Percentiles rank a stretch among this genome's conserved stretches.
phyloP scores from a whole-genome alignment of 805 yeast species.

The Starmerella ratchasimensis region DNA sequence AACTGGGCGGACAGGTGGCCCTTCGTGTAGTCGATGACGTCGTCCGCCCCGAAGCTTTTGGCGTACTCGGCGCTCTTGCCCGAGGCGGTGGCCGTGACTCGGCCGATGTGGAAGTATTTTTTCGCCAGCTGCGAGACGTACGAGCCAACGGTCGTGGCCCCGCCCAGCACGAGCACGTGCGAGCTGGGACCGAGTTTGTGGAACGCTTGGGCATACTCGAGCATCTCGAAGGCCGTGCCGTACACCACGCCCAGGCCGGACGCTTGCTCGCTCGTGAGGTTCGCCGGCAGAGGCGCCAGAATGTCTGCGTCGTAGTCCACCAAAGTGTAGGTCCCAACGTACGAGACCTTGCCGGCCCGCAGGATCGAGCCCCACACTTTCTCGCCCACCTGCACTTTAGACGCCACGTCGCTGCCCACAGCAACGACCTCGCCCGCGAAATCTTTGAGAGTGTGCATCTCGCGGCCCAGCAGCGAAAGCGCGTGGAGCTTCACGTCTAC shows the following conservation, averaged over 20 bases:
- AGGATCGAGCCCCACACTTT: conserved; percentile 43
- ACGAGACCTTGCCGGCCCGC: conserved; percentile 2
- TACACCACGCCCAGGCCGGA: conserved; percentile 52
- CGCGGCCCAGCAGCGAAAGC: conserved; percentile 6
- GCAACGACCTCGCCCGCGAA: conserved; percentile 47
- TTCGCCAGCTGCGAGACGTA: conserved; percentile 45
- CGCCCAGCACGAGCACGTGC: conserved; percentile 53
- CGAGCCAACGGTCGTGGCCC: conserved; percentile 59
- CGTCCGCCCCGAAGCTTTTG: conserved; percentile 41
- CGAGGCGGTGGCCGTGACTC: conserved; percentile 46
- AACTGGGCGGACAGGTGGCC: conserved; percentile 7
- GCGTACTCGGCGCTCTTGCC: conserved; percentile 34
- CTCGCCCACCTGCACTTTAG: conserved; percentile 41
- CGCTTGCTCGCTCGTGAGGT: conserved; percentile 40
- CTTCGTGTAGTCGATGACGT: conserved; percentile 27
- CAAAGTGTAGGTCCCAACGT: conserved; percentile 22
- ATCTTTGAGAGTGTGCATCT: conserved; percentile 54
- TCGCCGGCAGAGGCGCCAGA: conserved; percentile 32
- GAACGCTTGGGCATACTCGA: conserved; percentile 23
- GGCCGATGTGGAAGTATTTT: conserved; percentile 33
- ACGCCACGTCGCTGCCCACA: conserved; percentile 36
- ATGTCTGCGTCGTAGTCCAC: conserved; percentile 21
- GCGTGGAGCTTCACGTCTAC: conserved; percentile 42
- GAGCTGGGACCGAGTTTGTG: conserved; percentile 30
- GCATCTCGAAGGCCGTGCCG: conserved; percentile 43